Evolutionary conservation across 73 alveolate genomes (phyloP).

Genomic region (Diophrys sp.): DNA sequence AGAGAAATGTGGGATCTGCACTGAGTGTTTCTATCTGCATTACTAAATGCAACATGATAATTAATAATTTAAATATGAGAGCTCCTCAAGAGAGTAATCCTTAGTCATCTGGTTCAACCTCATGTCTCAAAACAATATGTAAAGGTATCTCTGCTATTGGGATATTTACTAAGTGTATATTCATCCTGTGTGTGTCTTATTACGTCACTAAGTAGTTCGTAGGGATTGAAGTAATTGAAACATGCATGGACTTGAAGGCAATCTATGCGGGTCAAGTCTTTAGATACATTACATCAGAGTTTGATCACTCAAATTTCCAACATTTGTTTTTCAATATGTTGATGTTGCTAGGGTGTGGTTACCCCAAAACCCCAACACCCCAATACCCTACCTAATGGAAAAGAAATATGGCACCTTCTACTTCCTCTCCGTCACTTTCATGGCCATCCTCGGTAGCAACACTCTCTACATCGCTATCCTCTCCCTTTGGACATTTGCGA

Average conservation of each 20-base stretch:
- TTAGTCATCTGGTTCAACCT: not conserved
- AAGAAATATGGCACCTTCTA: not conserved
- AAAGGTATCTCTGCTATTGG: not conserved
- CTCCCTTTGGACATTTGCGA: not conserved
- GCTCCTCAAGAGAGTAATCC: not conserved
- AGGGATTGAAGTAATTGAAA: not conserved
- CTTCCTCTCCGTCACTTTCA: not conserved
- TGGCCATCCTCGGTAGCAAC: not conserved
- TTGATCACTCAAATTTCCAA: not conserved
- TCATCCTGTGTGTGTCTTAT: not conserved
- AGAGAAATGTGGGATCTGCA: slow-evolving; percentile 5
- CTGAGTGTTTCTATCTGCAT: not conserved
- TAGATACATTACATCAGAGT: not conserved
- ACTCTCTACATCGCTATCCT: not conserved
- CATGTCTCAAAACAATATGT: not conserved
- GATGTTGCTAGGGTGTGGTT: not conserved
- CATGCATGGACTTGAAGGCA: not conserved
- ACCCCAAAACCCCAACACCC: too few relatives aligned
- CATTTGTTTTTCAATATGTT: not conserved
- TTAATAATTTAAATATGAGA: too few relatives aligned
- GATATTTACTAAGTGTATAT: not conserved
- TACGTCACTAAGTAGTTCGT: not conserved
- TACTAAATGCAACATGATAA: not conserved
- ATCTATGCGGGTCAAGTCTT: not conserved
- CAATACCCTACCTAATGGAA: not conserved